Evolutionary conservation across 768 basidiomycete genomes (phyloP).

Genomic region (Kwoniella europaea): DNA sequence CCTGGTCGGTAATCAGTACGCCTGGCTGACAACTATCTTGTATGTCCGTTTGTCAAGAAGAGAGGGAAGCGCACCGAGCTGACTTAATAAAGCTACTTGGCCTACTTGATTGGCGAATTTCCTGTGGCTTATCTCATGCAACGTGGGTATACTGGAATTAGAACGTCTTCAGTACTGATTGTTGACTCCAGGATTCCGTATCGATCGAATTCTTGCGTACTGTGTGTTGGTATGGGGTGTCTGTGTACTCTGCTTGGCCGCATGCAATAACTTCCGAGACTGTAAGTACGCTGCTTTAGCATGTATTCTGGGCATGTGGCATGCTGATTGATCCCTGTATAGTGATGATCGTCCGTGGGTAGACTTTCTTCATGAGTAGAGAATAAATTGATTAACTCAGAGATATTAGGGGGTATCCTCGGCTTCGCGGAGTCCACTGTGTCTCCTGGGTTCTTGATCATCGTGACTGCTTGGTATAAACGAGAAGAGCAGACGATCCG

Average conservation of each 20-base stretch:
- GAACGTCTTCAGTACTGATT: no score
- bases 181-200: slow-evolving; percentile 1
- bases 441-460: slow-evolving; percentile 24
- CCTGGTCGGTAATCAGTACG: slow-evolving; percentile 29
- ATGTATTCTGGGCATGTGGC: no score
- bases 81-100: slow-evolving; percentile 16
- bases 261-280: slow-evolving; percentile 25
- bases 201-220: slow-evolving; percentile 25
- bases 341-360: slow-evolving; percentile 7
- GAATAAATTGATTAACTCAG: no score
- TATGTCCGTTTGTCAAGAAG: slow-evolving; percentile 2
- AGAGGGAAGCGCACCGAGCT: neutral
- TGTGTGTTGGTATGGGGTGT: slow-evolving; percentile 31
- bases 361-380: neutral
- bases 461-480: slow-evolving; percentile 27
- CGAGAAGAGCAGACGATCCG: slow-evolving; percentile 21
- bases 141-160: no score
- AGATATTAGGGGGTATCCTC: slow-evolving; percentile 3
- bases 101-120: slow-evolving; percentile 28
- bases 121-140: slow-evolving; percentile 31
- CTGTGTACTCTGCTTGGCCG: slow-evolving; percentile 23
- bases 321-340: neutral
- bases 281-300: slow-evolving; percentile 9
- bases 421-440: slow-evolving; percentile 20
- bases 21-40: slow-evolving; percentile 34